These are phyloP conservation scores for Senna siamea DNA, from an alignment of 306 rosid genomes.

Conservation along the genomic window DNA sequence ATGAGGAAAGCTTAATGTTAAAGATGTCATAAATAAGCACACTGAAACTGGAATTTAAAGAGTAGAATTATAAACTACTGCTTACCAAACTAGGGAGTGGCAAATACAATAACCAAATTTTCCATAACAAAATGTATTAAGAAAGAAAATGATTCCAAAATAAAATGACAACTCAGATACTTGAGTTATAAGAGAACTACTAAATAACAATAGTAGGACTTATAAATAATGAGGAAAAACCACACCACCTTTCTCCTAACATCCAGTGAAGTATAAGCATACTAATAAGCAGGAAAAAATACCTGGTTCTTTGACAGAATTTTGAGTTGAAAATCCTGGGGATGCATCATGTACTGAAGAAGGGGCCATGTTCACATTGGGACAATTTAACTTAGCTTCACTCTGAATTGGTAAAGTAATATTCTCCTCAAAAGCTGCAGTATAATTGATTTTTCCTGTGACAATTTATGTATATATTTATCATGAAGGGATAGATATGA, in stretches of 20 bases:
- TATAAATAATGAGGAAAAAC: conserved; percentile 11
- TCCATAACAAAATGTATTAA: background rate
- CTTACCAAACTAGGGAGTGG: conserved; percentile 13
- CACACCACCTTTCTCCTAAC: conserved; percentile 24
- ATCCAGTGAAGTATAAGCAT: conserved; percentile 20
- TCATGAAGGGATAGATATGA: conserved; percentile 19
- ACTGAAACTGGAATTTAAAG: background rate
- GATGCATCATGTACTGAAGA: conserved; percentile 62
- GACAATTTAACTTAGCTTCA: conserved; percentile 58
- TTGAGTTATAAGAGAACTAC: conserved; percentile 5
- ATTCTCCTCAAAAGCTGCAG: conserved; percentile 48
- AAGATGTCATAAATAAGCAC: conserved; percentile 6
- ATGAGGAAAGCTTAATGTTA: background rate
- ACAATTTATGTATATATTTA: conserved; percentile 17
- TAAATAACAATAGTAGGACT: conserved; percentile 2
- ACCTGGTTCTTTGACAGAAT: conserved; percentile 67
- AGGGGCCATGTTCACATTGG: conserved; percentile 45
- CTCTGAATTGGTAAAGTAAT: conserved; percentile 49
- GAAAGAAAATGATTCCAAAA: background rate
- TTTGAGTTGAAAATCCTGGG: conserved; percentile 63
- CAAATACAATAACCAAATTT: background rate
- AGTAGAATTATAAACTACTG: background rate
- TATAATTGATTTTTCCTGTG: conserved; percentile 43
- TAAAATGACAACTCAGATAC: background rate
- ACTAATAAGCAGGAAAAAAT: conserved; percentile 27